These are phyloP conservation scores for Rhynchosporium secalis DNA, from an alignment of 2,329 filamentous ascomycete species.

Conservation along the genomic window DNA sequence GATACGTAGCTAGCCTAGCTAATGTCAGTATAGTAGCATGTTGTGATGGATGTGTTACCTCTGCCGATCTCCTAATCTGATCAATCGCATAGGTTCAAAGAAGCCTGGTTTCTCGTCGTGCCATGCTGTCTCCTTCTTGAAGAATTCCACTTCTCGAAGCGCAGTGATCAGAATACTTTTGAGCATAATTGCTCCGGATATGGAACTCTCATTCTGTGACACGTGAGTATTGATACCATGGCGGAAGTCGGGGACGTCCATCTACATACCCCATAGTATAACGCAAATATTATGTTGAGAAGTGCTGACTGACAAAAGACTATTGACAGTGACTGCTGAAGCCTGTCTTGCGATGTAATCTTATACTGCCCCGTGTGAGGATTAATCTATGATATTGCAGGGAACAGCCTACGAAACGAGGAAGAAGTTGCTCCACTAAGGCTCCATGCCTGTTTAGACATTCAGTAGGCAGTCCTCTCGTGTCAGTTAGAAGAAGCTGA, in stretches of 20 bases:
- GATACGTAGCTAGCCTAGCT: conserved; percentile 39
- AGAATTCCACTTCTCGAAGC: conserved; percentile 43
- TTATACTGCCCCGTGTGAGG: conserved; percentile 23
- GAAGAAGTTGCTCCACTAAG: conserved; percentile 37
- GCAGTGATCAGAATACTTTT: conserved; percentile 41
- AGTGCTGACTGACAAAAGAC: conserved; percentile 41
- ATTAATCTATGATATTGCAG: neutral
- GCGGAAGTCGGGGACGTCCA: neutral
- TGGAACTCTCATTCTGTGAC: conserved; percentile 38
- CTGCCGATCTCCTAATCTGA: conserved; percentile 41
- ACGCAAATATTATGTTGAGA: conserved; percentile 44
- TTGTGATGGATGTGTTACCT: conserved; percentile 35
- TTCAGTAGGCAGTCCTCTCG: neutral
- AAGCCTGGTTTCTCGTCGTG: conserved; percentile 43
- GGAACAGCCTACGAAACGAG: conserved; percentile 28
- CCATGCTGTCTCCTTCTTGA: conserved; percentile 41
- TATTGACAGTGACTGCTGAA: conserved; percentile 26
- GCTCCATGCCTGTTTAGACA: conserved; percentile 31
- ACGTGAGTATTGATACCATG: neutral
- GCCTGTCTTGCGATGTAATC: conserved; percentile 37
- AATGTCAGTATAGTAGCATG: neutral
- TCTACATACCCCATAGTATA: conserved; percentile 34
- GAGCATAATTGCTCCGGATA: conserved; percentile 41
- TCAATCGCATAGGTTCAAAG: conserved; percentile 42
- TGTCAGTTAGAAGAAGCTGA: too few species aligned